Percentiles rank a stretch among this genome's conserved stretches.
Evolutionary conservation across 2,329 filamentous ascomycete species (phyloP).

Genomic region (Alternaria atra): DNA sequence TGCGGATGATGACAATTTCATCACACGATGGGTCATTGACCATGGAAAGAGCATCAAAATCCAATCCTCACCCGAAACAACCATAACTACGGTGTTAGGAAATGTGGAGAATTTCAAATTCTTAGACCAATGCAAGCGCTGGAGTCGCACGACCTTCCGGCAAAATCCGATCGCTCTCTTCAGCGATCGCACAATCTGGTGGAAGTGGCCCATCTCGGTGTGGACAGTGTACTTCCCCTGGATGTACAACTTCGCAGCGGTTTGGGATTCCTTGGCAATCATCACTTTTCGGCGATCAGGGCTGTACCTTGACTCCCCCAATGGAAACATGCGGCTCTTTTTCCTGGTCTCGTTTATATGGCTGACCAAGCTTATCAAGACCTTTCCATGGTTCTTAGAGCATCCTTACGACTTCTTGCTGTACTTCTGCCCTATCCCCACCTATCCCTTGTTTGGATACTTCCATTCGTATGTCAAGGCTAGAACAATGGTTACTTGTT

Average conservation of each 20-base stretch:
- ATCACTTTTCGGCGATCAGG: conserved; percentile 16
- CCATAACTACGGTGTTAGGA: conserved; percentile 60
- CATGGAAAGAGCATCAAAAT: conserved; percentile 61
- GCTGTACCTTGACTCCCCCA: conserved; percentile 13
- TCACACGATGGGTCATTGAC: conserved; percentile 62
- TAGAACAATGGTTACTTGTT: conserved; percentile 23
- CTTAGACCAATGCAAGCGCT: conserved; percentile 33
- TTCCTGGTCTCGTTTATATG: conserved; percentile 23
- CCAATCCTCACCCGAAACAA: conserved; percentile 60
- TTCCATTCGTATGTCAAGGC: conserved; percentile 31
- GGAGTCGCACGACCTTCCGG: conserved; percentile 36
- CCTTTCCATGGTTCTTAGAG: conserved; percentile 29
- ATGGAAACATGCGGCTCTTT: conserved; percentile 1
- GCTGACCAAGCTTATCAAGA: conserved; percentile 35
- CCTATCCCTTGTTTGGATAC: conserved; percentile 28
- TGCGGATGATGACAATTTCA: conserved; percentile 54
- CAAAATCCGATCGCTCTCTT: conserved; percentile 35
- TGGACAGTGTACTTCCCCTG: conserved; percentile 38
- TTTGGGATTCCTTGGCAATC: conserved; percentile 32
- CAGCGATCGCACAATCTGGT: conserved; percentile 34
- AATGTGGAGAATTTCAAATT: conserved; percentile 24
- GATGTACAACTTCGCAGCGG: conserved; percentile 35
- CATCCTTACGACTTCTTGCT: conserved; percentile 30
- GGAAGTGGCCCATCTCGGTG: conserved; percentile 30
- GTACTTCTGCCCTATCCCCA: conserved; percentile 28